phyloP scores from a whole-genome alignment of 2,329 filamentous ascomycete genomes.

The Fusarium robinianum region DNA sequence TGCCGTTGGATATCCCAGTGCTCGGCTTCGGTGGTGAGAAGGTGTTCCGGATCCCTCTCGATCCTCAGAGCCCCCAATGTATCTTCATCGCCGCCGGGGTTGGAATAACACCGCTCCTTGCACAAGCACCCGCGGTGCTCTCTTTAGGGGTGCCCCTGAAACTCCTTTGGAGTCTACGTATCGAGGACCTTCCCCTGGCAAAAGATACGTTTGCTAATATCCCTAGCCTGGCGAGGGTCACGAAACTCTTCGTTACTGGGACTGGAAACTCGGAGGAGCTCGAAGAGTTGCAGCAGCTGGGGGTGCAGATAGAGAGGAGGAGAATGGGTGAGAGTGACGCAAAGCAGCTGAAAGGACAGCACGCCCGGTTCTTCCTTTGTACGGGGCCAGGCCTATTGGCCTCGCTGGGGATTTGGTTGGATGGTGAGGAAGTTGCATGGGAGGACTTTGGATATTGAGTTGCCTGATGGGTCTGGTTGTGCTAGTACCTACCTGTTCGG shows the following conservation, averaged over 20 bases:
- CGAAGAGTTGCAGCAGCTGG: constrained; percentile 42
- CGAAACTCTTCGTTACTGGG: constrained; percentile 69
- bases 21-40: constrained; percentile 72
- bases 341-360: constrained; percentile 42
- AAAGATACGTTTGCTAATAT: constrained; percentile 60
- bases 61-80: constrained; percentile 34
- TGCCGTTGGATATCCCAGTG: constrained; percentile 66
- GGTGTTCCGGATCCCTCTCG: constrained; percentile 45
- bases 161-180: constrained; percentile 70
- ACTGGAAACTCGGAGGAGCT: constrained; percentile 43
- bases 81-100: constrained; percentile 79
- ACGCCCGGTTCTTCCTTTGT: constrained; percentile 58
- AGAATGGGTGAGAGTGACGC: constrained; percentile 51
- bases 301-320: constrained; percentile 42
- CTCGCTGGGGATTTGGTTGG: constrained; percentile 55
- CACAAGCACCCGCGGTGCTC: constrained; percentile 61
- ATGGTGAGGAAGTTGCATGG: constrained; percentile 57
- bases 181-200: constrained; percentile 66
- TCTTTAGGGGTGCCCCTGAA: constrained; percentile 46
- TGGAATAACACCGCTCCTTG: constrained; percentile 81
- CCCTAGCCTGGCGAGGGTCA: constrained; percentile 54
- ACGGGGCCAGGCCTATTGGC: constrained; percentile 49
- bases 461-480: background rate
- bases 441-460: constrained; percentile 65
- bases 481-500: too few species aligned